Conservation (phyloP, 1,139 yeast genomes). For the Zhuliangozyma blackwelliae region DNA sequence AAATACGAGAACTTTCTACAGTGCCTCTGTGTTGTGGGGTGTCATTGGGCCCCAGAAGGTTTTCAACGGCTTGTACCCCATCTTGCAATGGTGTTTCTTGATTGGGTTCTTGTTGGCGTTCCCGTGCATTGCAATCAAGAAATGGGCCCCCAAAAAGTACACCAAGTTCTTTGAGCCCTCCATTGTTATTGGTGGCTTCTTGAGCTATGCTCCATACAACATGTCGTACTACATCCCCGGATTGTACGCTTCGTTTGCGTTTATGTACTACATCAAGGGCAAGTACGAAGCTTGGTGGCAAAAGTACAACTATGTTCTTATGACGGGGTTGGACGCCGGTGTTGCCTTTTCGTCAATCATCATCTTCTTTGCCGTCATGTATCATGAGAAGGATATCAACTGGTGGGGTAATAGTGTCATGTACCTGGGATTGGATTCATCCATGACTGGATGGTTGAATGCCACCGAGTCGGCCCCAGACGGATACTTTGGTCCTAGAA, state of each 20-base stretch:
- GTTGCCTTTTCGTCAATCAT: slow-evolving; percentile 47
- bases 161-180: slow-evolving; percentile 40
- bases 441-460: slow-evolving; percentile 28
- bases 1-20: slow-evolving; percentile 42
- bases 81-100: slow-evolving; percentile 48
- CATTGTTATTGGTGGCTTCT: slow-evolving; percentile 36
- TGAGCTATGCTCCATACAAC: slow-evolving; percentile 46
- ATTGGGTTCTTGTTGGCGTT: slow-evolving; percentile 48
- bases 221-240: slow-evolving; percentile 44
- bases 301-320: slow-evolving; percentile 51
- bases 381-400: slow-evolving; percentile 27
- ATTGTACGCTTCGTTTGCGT: slow-evolving; percentile 32
- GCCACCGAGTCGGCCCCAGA: slow-evolving; percentile 24
- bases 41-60: slow-evolving; percentile 62
- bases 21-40: slow-evolving; percentile 62
- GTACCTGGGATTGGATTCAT: slow-evolving; percentile 40
- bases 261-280: slow-evolving; percentile 44
- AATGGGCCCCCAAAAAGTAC: slow-evolving; percentile 25
- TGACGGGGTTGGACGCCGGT: slow-evolving; percentile 51
- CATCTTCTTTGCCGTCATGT: slow-evolving; percentile 51
- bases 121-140: slow-evolving; percentile 38
- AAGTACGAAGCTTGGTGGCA: slow-evolving; percentile 50
- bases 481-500: slow-evolving; percentile 46
- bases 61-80: slow-evolving; percentile 45
- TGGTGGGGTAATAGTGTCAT: slow-evolving; percentile 61